Percentiles rank a stretch among this genome's conserved stretches.
Conservation (phyloP, 148 eudicot genomes). For the Cornus florida region DNA sequence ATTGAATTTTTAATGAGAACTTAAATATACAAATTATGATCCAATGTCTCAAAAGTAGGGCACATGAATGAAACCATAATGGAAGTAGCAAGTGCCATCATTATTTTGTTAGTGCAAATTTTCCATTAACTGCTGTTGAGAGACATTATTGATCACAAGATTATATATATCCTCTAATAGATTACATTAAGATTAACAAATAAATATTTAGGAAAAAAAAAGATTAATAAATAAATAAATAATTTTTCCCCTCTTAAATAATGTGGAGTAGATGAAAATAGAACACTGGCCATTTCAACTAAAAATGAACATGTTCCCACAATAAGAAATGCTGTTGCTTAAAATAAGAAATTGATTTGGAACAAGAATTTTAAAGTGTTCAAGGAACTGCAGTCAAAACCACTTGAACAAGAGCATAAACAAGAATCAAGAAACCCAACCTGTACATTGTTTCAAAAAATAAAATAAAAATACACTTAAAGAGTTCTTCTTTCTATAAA, state of each 20-base stretch:
- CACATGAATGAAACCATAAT: conserved; percentile 3
- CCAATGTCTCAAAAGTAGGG: background rate
- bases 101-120: background rate
- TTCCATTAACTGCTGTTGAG: background rate
- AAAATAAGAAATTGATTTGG: background rate
- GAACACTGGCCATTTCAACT: background rate
- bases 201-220: background rate
- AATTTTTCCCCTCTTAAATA: too few species aligned
- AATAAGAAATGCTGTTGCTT: background rate
- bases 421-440: too few species aligned
- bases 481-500: too few species aligned
- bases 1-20: too few species aligned
- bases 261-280: too few species aligned
- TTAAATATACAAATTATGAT: too few species aligned
- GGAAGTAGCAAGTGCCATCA: background rate
- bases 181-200: background rate
- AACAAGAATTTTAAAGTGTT: too few species aligned
- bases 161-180: background rate
- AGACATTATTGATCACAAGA: too few species aligned
- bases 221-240: background rate
- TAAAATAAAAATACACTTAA: too few species aligned
- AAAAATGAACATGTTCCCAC: background rate
- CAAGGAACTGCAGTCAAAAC: too few species aligned
- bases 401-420: too few species aligned
- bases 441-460: too few species aligned